Percentiles rank a stretch among this genome's conserved stretches.
phyloP scores from a whole-genome alignment of 129 eudicot species.

The Helichrysum umbraculigerum region DNA sequence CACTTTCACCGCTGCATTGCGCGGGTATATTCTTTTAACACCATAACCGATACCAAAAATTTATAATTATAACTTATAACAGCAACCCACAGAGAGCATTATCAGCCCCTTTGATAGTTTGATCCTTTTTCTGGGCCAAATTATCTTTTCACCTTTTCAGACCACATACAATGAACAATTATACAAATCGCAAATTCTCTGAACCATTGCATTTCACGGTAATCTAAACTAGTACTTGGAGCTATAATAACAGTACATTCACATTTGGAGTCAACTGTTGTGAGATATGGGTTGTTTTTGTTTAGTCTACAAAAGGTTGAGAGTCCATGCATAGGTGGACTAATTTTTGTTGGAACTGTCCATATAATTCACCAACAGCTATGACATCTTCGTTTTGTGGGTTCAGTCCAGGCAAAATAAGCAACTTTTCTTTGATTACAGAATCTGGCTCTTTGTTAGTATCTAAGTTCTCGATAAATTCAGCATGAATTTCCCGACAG shows the following conservation, averaged over 20 bases:
- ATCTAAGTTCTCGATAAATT: slow-evolving; percentile 48
- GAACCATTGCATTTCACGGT: not conserved
- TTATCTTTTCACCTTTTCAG: not conserved
- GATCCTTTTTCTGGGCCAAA: slow-evolving; percentile 10
- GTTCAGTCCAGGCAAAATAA: slow-evolving; percentile 55
- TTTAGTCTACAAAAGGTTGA: slow-evolving; percentile 58
- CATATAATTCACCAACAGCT: slow-evolving; percentile 80
- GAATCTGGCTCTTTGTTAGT: slow-evolving; percentile 38
- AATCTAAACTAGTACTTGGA: slow-evolving; percentile 18
- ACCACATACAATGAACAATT: slow-evolving; percentile 15
- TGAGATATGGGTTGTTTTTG: slow-evolving; percentile 2
- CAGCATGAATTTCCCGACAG: slow-evolving; percentile 73
- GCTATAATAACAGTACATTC: slow-evolving; percentile 16
- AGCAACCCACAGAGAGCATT: not conserved
- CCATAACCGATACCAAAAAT: not conserved
- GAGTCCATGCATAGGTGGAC: slow-evolving; percentile 97
- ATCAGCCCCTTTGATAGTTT: not conserved
- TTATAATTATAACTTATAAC: not conserved
- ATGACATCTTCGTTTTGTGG: slow-evolving; percentile 79
- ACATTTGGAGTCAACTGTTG: not conserved
- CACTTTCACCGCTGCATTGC: too few relatives aligned
- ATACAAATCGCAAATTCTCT: not conserved
- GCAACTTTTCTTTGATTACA: slow-evolving; percentile 49
- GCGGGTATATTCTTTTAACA: too few relatives aligned
- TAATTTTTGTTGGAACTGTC: slow-evolving; percentile 86